phyloP scores from a whole-genome alignment of 129 eudicot species.

The Lonicera japonica region DNA sequence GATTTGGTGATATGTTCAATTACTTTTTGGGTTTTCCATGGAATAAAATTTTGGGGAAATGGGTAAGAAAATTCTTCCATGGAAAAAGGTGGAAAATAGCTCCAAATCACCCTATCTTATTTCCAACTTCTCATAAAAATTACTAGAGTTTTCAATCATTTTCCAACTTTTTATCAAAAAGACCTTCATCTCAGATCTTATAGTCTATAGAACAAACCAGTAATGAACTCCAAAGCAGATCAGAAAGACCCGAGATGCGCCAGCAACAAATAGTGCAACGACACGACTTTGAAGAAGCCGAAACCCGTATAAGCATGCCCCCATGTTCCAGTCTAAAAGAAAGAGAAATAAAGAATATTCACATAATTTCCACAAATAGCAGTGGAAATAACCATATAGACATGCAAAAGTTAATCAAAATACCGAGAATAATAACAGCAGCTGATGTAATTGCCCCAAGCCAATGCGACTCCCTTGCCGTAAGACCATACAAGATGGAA shows the following conservation, averaged over 20 bases:
- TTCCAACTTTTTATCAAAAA: too few species aligned
- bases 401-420: neutral
- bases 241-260: slow-evolving; percentile 88
- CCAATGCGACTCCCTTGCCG: slow-evolving; percentile 94
- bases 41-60: too few species aligned
- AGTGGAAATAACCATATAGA: neutral
- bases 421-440: slow-evolving; percentile 96
- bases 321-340: slow-evolving; percentile 91
- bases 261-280: slow-evolving; percentile 88
- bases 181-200: neutral
- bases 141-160: too few species aligned
- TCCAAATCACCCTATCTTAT: too few species aligned
- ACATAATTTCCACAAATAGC: neutral
- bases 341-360: neutral
- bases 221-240: slow-evolving; percentile 99
- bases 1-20: too few species aligned
- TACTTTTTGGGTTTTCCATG: too few species aligned
- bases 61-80: too few species aligned
- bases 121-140: too few species aligned
- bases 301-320: slow-evolving; percentile 94
- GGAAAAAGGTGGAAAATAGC: too few species aligned
- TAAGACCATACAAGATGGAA: slow-evolving; percentile 82
- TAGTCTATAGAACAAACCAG: slow-evolving; percentile 58
- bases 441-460: slow-evolving; percentile 94
- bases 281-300: slow-evolving; percentile 93